Base-by-base conservation (phyloP, 208 protist genomes). In the Entamoeba invadens region DNA sequence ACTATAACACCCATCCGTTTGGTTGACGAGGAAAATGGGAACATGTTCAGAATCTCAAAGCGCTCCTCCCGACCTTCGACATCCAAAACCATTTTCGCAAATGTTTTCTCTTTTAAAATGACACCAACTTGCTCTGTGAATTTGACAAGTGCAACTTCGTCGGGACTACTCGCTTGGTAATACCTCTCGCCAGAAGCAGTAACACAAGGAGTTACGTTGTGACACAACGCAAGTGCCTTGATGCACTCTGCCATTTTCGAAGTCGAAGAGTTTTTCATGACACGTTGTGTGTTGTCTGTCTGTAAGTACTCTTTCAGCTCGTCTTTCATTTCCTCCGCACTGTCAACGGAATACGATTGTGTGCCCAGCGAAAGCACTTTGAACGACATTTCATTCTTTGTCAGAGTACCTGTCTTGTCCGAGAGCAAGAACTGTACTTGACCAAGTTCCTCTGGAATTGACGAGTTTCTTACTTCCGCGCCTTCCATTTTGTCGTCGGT, bases 361-460 rank as follows among this genome's bases (percentile, higher is more conserved):
- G 91, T 38, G 35, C 68, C 93, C 10, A 92, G 16, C 25, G 38
- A 50, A 96, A 96, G 91, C 97, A 94, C 45, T 95, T 93, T 46
- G 94, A 98, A 97, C 45, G 96, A 94, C 97, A 98, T 98, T 87
- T 97, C 97, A 95, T 99, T 99, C 95, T 99, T 97, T 4, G 98
- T 99, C 10, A 99, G 95, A 45, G 98, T 99, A 47, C 98, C 98
- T 16, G 98, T 99, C 96, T 99, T 99, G 96, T 99, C 98, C 14
- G 97, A 97, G 92, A 99, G 98, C 44, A 99, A 95, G 95, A 98
- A 99, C 87, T 97, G 96, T 46, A 99, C 97, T 42, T 98, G 96
- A n/a, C 98, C 98, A 3, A 99, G 96, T 95, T 99, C 98, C 95
- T 99, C 99, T 0, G 98, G 98, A 44, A 99, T 97, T 10, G 97